phyloP scores from a whole-genome alignment of 768 basidiomycete species.

The Inosperma sp. region DNA sequence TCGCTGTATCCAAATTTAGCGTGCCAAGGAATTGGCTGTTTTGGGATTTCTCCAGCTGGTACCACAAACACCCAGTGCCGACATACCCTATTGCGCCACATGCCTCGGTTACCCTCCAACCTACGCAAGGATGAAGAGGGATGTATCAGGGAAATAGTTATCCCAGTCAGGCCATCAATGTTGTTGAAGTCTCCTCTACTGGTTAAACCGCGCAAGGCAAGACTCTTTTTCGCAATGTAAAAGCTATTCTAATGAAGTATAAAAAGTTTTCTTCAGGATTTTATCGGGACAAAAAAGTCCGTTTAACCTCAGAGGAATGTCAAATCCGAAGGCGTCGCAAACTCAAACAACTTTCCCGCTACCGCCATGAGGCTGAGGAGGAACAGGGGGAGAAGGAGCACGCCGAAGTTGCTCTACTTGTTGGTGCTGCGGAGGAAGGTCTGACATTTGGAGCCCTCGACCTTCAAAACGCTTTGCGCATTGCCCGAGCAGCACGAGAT shows the following conservation, averaged over 20 bases:
- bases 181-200: not conserved
- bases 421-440: not conserved
- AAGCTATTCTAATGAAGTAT: not conserved
- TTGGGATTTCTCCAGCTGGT: too few species aligned
- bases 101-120: too few species aligned
- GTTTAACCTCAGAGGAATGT: constrained; percentile 4
- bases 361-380: not conserved
- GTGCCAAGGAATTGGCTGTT: too few species aligned
- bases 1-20: too few species aligned
- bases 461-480: not conserved
- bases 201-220: not conserved
- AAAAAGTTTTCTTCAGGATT: not conserved
- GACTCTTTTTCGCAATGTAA: not conserved
- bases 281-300: not conserved
- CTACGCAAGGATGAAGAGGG: not conserved
- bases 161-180: not conserved
- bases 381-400: not conserved
- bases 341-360: not conserved
- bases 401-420: not conserved
- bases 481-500: constrained; percentile 3
- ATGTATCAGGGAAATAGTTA: not conserved
- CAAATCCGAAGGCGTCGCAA: not conserved
- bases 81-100: too few species aligned
- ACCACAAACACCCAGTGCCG: too few species aligned
- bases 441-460: not conserved